These are phyloP conservation scores for Populus pruinosa DNA, from an alignment of 345 rosid genomes.

Conservation along the genomic window DNA sequence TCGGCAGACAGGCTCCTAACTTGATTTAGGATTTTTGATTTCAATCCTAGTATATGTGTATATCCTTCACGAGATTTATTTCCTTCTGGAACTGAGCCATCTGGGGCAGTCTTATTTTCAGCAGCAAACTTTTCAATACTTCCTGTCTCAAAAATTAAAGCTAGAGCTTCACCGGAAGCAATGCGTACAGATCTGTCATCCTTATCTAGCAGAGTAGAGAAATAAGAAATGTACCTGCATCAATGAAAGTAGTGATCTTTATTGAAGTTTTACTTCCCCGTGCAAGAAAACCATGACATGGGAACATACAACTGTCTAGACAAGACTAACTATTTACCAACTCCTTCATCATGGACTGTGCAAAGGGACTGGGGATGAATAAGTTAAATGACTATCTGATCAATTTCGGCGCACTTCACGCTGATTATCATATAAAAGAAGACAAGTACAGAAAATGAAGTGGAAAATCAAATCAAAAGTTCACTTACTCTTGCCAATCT, in stretches of 20 bases:
- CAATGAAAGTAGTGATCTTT: background rate
- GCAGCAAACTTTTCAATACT: slow-evolving; percentile 62
- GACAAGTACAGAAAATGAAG: background rate
- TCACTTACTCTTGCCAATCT: slow-evolving; percentile 75
- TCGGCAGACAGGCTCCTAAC: slow-evolving; percentile 70
- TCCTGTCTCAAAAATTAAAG: slow-evolving; percentile 69
- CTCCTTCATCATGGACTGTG: background rate
- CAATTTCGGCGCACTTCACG: background rate
- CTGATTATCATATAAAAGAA: background rate
- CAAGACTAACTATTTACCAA: background rate
- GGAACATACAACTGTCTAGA: background rate
- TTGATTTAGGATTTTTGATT: slow-evolving; percentile 58
- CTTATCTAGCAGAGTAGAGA: slow-evolving; percentile 70
- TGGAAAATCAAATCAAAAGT: slow-evolving; percentile 4
- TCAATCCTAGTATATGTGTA: slow-evolving; percentile 62
- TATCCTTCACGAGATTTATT: slow-evolving; percentile 46
- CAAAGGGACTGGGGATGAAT: background rate
- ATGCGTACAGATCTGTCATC: slow-evolving; percentile 87
- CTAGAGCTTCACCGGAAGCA: slow-evolving; percentile 94
- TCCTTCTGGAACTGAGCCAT: slow-evolving; percentile 45
- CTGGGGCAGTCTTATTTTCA: slow-evolving; percentile 36
- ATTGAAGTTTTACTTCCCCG: background rate
- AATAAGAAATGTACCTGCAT: slow-evolving; percentile 68
- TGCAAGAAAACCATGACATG: background rate
- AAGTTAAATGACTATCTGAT: background rate